Evolutionary conservation across 1,139 yeast species (phyloP), one percentile per base, ranked within the genome.

Genomic region (Candida freyschussii): DNA sequence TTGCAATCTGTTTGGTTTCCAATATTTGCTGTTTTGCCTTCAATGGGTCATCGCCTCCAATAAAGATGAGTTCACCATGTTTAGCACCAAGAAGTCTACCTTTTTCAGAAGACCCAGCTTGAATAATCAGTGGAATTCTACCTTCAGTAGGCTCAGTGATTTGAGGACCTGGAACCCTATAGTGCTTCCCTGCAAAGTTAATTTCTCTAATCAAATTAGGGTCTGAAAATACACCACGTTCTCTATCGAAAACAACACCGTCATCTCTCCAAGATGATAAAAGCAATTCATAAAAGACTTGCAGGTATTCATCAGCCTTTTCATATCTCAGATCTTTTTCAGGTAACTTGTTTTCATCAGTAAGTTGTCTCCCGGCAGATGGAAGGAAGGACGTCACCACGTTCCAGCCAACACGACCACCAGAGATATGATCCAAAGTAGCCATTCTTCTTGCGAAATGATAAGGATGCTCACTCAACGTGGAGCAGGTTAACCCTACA

Each of bases 261-360:
- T 65, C 72, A 40, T 67, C 72, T 40, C 66, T 60, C 72, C 71
- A 66, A 1, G 71, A 63, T 7, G 69, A 61, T 18, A 63, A 44
- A 21, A 66, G 52, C 21, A 67, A 45, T 36, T 64, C 63, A 39
- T 63, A 62, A 10, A 65, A 57, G 8, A 65, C 67, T 39, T 65
- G 60, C 26, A 65, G 44, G 38, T 62, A 66, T 42, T 66, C 72
- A 34, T 63, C 64, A 4, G 72, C 65, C 39, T 63, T 59, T 17
- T 49, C 60, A 39, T 67, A 66, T 38, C 72, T 56, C 33, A n/a
- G n/a, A n/a, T 57, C 63, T 45, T 63, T 67, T 4, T 57, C 60
- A n/a, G 68, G 69, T 27, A 63, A 47, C 11, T 47, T 39, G 32
- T 57, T 58, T 6, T 59, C 62, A 35, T 61, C 59, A 18, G 64